Evolutionary conservation across 73 alveolate species (phyloP), one percentile per base, ranked within the genome.

Genomic region (Paramecium biaurelia): DNA sequence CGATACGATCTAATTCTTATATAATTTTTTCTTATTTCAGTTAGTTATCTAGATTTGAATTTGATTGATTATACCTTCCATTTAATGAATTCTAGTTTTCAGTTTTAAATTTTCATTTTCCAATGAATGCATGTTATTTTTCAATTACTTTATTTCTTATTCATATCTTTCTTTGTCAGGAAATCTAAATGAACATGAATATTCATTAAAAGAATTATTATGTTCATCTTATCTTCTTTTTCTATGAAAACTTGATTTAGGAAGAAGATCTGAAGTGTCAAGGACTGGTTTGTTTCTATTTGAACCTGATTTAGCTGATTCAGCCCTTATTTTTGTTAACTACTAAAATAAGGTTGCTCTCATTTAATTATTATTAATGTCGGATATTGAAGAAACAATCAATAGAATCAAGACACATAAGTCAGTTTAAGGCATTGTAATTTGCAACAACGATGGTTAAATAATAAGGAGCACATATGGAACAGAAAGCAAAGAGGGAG

Each of bases 321-420:
- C 41, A 1, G 84, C 84, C 26, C 84, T 63, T 63, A 63, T 63
- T 63, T 63, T 63, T 23, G 49, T 26, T 63, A 63, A 63, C 47
- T 63, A 63, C 84, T 63, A 32, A 12, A 63, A 30, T 26, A 63
- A 32, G 45, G 84, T 63, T 63, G 45, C 41, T 24, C 47, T 63
- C 84, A 63, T 63, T 85, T 85, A 26, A 86, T 26, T 56, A 21
- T 42, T 26, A 90, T 15, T 53, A 63, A 93, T 92, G 93, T 89
- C 96, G 30, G 96, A 94, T 79, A 90, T 94, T 74, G 96, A 94
- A 59, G 96, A 93, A 93, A 92, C 96, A 18, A 58, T 93, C 32
- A 89, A 86, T 92, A 92, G 96, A 92, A 93, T 93, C 92, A 92
- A 93, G 63, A 93, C 96, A 37, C 96, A 93, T 70, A 93, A 92